Conservation (phyloP, 1,284 basidiomycete genomes). For the Phenoliferia sp. region DNA sequence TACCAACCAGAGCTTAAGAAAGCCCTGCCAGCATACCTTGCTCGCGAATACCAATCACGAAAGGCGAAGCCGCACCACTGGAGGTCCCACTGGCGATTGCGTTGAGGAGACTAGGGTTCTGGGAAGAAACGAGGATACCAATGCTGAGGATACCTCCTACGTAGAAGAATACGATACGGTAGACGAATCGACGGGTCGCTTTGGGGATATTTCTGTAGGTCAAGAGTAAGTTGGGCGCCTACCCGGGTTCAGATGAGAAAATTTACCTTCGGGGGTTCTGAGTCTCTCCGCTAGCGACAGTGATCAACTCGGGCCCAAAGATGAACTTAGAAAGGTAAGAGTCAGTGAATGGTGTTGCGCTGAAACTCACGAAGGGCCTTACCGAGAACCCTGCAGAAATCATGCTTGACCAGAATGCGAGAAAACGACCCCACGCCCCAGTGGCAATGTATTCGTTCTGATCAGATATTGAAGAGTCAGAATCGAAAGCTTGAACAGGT, state of each 20-base stretch:
- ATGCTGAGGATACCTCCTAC: conserved; percentile 47
- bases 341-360: not conserved
- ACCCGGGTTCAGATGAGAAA: too few relatives aligned
- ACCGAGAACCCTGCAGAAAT: not conserved
- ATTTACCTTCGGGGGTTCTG: not conserved
- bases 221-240: too few relatives aligned
- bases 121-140: conserved; percentile 69
- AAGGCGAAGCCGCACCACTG: conserved; percentile 25
- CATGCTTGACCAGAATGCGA: not conserved
- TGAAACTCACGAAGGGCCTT: not conserved
- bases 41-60: conserved; percentile 30
- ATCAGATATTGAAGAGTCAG: not conserved
- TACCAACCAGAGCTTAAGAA: not conserved
- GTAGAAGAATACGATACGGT: conserved; percentile 51
- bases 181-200: not conserved
- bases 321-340: not conserved
- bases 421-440: not conserved
- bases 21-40: not conserved
- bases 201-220: not conserved
- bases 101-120: conserved; percentile 51
- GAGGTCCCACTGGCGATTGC: conserved; percentile 43
- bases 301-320: not conserved
- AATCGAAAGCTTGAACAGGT: not conserved
- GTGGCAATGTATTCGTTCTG: not conserved
- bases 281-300: not conserved